phyloP scores from a whole-genome alignment of 306 rosid genomes.

The Ziziphus jujuba region DNA sequence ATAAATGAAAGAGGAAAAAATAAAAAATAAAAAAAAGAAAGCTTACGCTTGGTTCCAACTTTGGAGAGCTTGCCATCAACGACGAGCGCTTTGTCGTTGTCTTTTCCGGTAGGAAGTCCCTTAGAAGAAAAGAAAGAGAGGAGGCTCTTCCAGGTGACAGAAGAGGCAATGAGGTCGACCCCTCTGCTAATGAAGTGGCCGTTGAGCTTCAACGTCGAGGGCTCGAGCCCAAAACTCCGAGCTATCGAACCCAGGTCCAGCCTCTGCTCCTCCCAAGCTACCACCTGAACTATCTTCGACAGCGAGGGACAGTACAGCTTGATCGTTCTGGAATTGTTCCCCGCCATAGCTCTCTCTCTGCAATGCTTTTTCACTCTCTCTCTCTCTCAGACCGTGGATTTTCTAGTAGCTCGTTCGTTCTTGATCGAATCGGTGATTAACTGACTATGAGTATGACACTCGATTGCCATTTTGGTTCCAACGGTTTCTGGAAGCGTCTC shows the following conservation, averaged over 20 bases:
- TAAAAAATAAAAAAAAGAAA: background rate
- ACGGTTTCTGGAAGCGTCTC: slow-evolving; percentile 39
- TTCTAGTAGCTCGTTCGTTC: no score
- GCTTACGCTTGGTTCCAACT: slow-evolving; percentile 58
- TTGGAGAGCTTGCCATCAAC: slow-evolving; percentile 62
- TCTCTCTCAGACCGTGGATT: no score
- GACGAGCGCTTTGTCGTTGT: slow-evolving; percentile 34
- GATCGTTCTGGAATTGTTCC: slow-evolving; percentile 33
- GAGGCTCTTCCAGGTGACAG: slow-evolving; percentile 75
- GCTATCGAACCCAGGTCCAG: slow-evolving; percentile 77
- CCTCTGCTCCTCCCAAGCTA: slow-evolving; percentile 42
- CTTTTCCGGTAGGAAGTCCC: slow-evolving; percentile 55
- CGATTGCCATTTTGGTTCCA: slow-evolving; percentile 20
- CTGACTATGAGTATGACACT: background rate
- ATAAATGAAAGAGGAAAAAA: background rate
- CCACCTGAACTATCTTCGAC: slow-evolving; percentile 31
- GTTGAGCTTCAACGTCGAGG: slow-evolving; percentile 68
- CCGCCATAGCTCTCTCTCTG: slow-evolving; percentile 6
- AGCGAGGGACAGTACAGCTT: slow-evolving; percentile 58
- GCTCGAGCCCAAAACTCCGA: slow-evolving; percentile 54
- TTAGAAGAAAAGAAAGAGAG: slow-evolving; percentile 71
- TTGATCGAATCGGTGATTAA: no score
- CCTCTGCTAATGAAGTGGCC: slow-evolving; percentile 78
- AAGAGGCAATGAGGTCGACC: slow-evolving; percentile 51
- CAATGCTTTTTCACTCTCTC: background rate